Base-by-base conservation (phyloP, 2,329 filamentous ascomycete species). In the Ceratocystis huliohia region DNA sequence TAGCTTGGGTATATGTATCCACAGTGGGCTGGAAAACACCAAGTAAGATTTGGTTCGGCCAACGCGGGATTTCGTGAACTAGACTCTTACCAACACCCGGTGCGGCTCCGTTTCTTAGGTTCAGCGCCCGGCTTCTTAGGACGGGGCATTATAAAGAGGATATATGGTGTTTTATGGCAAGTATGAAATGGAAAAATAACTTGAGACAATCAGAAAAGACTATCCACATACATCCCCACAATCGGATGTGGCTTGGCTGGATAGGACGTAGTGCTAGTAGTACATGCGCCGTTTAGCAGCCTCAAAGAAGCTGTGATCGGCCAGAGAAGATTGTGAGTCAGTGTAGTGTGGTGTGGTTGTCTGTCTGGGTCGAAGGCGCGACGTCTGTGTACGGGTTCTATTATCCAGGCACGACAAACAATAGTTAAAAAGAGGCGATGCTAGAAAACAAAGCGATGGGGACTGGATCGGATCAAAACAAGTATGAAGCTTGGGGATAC, bases 41-140 rank as follows among this genome's bases (percentile, higher is more conserved):
- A 25, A 53, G 48, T 4, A 28, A 25, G 13, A 57, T 30, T 3
- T 30, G 25, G 20, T 45, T 50, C 7, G 10, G 25, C 57, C 30
- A 65, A 28, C 6, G 3, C n/a, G 15, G 5, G 28, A 48, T 44
- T 15, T 50, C 8, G 22, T 15, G n/a, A 20, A 25, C 15, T 56
- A 45, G 30, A 45, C 37, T 73, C 76, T 73, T 68, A 78, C 77
- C 77, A 79, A 71, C 77, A 79, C 70, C 77, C 77, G 72, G 77
- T 78, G 67, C 77, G 75, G 73, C 77, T 78, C 69, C 77, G 72
- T 70, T 75, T 73, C 73, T 78, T 79, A 62, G 77, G 77, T 72
- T 78, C 76, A 67, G 76, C 75, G 68, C 76, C 76, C 68, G 75
- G 74, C 70, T 74, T 77, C 73, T 76, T 77, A 63, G 75, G 75